Evolutionary conservation across 306 rosid species (phyloP).

Genomic region (Potentilla sterilis): DNA sequence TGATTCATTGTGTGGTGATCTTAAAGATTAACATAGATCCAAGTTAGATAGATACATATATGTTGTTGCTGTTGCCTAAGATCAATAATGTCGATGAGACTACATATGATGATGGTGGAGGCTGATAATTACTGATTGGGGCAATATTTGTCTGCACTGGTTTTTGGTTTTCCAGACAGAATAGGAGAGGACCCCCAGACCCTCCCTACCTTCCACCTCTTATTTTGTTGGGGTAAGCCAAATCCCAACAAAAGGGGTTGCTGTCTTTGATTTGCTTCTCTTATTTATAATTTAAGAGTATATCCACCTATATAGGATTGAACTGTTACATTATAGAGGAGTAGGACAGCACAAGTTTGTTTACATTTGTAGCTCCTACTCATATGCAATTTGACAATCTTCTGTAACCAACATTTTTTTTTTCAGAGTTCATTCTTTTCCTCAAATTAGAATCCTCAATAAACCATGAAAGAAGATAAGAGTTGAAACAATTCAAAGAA

Average conservation of each 20-base stretch:
- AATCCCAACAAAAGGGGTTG: constrained; percentile 29
- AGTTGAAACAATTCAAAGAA: background rate
- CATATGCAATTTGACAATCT: background rate
- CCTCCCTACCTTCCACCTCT: constrained; percentile 54
- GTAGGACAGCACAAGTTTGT: constrained; percentile 7
- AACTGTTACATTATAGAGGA: background rate
- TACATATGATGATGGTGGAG: constrained; percentile 22
- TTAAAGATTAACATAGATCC: background rate
- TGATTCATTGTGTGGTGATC: background rate
- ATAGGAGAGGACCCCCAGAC: constrained; percentile 52
- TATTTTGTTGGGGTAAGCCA: constrained; percentile 39
- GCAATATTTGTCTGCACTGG: constrained; percentile 49
- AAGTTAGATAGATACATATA: constrained; percentile 34
- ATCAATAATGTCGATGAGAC: constrained; percentile 7
- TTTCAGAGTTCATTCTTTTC: background rate
- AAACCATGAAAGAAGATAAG: background rate
- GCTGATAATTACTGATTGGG: constrained; percentile 36
- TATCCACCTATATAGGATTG: background rate
- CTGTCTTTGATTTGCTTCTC: constrained; percentile 27
- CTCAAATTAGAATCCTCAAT: background rate
- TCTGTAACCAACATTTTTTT: background rate
- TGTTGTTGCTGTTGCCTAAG: constrained; percentile 19
- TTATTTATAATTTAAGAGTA: background rate
- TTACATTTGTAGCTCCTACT: background rate
- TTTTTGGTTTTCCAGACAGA: constrained; percentile 44